phyloP scores from a whole-genome alignment of 176 grass and related monocot genomes.

The Chrysopogon serrulatus region DNA sequence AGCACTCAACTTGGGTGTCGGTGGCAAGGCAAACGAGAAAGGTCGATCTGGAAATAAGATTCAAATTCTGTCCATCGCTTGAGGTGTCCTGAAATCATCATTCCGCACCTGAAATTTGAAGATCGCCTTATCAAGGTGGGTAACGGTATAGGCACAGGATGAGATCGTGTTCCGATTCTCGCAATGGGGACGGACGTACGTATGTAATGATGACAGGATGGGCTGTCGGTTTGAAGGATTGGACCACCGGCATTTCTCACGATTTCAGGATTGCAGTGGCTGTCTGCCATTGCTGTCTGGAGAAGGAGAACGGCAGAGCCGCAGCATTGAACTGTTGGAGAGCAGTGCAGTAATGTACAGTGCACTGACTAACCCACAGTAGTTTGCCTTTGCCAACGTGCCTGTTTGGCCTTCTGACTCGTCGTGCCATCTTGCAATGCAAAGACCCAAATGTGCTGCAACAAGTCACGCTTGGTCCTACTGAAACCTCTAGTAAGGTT shows the following conservation, averaged over 20 bases:
- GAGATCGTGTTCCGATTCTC: neutral
- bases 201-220: neutral
- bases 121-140: neutral
- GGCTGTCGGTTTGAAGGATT: too few relatives aligned
- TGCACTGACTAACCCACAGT: neutral
- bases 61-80: neutral
- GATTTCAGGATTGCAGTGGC: neutral
- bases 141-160: neutral
- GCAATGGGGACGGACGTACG: neutral
- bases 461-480: neutral
- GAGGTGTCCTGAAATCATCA: neutral
- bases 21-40: neutral
- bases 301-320: neutral
- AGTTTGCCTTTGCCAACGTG: too few relatives aligned
- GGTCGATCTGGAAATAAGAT: neutral
- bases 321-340: neutral
- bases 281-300: neutral
- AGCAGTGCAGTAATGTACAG: neutral
- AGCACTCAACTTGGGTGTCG: neutral
- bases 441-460: neutral
- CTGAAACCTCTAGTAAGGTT: neutral
- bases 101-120: neutral
- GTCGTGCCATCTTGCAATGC: neutral
- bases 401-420: too few relatives aligned
- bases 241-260: neutral